A percentile compares a stretch with the other conserved stretches of the same genome.
Evolutionary conservation across 257 asterid genomes (phyloP).

Genomic region (Ligustrum vulgare): DNA sequence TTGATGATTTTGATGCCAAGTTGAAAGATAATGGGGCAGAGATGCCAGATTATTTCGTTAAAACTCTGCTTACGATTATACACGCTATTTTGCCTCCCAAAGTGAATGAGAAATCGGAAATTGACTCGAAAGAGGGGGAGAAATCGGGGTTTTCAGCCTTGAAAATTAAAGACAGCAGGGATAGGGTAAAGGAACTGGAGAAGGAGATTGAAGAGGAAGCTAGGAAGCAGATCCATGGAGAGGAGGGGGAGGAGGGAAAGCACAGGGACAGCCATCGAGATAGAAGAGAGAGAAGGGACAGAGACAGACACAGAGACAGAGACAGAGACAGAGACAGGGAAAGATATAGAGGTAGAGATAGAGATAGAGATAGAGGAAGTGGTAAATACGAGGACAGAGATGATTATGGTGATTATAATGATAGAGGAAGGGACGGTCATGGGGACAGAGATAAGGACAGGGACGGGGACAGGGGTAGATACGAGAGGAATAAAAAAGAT

Average conservation of each 20-base stretch:
- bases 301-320: slow-evolving; percentile 27
- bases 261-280: slow-evolving; percentile 31
- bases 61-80: slow-evolving; percentile 73
- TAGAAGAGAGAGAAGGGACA: slow-evolving; percentile 36
- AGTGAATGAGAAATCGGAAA: slow-evolving; percentile 39
- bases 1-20: slow-evolving; percentile 56
- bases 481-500: slow-evolving; percentile 20
- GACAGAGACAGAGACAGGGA: slow-evolving; percentile 31
- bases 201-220: slow-evolving; percentile 76
- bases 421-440: slow-evolving; percentile 31
- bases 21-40: slow-evolving; percentile 75
- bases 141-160: slow-evolving; percentile 49
- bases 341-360: slow-evolving; percentile 23
- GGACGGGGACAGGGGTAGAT: slow-evolving; percentile 20
- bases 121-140: slow-evolving; percentile 39
- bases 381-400: slow-evolving; percentile 31
- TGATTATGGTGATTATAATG: slow-evolving; percentile 29
- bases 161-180: slow-evolving; percentile 67
- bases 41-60: slow-evolving; percentile 86
- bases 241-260: slow-evolving; percentile 39
- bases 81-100: slow-evolving; percentile 82
- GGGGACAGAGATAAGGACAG: slow-evolving; percentile 14
- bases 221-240: slow-evolving; percentile 28
- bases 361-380: slow-evolving; percentile 30
- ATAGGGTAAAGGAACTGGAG: slow-evolving; percentile 78